Conservation (phyloP, 2,329 filamentous ascomycete genomes). For the Pyrenophora seminiperda region DNA sequence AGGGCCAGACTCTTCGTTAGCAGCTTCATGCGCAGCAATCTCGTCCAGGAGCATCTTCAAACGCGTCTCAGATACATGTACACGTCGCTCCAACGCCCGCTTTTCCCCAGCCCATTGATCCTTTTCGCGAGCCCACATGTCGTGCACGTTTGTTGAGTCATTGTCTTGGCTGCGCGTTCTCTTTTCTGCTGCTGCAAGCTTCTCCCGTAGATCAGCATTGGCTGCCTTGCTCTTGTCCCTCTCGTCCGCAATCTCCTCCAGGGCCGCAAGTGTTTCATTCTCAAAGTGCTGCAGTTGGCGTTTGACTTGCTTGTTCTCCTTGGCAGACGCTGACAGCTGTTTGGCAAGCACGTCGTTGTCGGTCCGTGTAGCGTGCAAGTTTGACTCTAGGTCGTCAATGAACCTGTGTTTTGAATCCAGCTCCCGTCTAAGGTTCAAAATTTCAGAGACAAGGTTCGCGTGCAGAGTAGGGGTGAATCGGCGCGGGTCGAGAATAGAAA, state of each 20-base stretch:
- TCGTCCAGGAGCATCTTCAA: slow-evolving; percentile 85
- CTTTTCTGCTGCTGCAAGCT: slow-evolving; percentile 78
- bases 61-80: slow-evolving; percentile 88
- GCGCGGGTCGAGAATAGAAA: slow-evolving; percentile 81
- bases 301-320: slow-evolving; percentile 80
- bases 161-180: slow-evolving; percentile 80
- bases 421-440: slow-evolving; percentile 82
- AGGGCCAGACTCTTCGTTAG: slow-evolving; percentile 41
- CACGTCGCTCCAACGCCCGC: slow-evolving; percentile 78
- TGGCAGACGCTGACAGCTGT: slow-evolving; percentile 66
- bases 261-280: slow-evolving; percentile 81
- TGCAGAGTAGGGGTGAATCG: slow-evolving; percentile 95
- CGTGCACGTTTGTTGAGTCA: slow-evolving; percentile 76
- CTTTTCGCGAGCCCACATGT: slow-evolving; percentile 82
- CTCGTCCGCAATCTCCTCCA: slow-evolving; percentile 82
- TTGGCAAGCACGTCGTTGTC: slow-evolving; percentile 75
- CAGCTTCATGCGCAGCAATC: slow-evolving; percentile 71
- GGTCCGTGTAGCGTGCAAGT: slow-evolving; percentile 70
- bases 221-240: slow-evolving; percentile 81
- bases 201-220: slow-evolving; percentile 72
- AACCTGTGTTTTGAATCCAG: slow-evolving; percentile 86
- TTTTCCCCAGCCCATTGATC: slow-evolving; percentile 83
- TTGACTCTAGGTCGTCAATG: slow-evolving; percentile 82
- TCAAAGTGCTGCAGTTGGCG: slow-evolving; percentile 86
- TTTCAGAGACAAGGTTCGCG: slow-evolving; percentile 92